phyloP scores from a whole-genome alignment of 1,284 basidiomycete genomes.

The Singerocomus inundabilis region DNA sequence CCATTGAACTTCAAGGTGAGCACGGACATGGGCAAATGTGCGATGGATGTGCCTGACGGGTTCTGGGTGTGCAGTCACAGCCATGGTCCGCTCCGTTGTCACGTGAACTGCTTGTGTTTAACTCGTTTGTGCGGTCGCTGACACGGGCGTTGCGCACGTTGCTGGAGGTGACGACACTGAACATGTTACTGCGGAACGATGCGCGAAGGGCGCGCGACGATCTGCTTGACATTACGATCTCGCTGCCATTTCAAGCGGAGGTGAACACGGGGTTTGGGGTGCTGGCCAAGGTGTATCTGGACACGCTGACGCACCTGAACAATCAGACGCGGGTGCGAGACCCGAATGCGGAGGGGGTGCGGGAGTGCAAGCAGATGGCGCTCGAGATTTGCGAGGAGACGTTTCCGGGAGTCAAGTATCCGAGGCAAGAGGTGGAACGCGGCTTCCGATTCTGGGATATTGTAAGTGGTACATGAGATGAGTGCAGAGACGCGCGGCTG shows the following conservation, averaged over 20 bases:
- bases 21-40: background rate
- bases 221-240: conserved; percentile 87
- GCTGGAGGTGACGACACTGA: conserved; percentile 87
- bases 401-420: conserved; percentile 88
- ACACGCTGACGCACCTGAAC: conserved; percentile 87
- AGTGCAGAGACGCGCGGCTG: conserved; percentile 19
- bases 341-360: conserved; percentile 73
- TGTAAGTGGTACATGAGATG: conserved; percentile 52
- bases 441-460: conserved; percentile 99
- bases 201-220: conserved; percentile 87
- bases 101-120: conserved; percentile 96
- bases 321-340: conserved; percentile 73
- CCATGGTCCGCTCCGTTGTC: conserved; percentile 95
- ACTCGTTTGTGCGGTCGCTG: conserved; percentile 91
- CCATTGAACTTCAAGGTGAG: conserved; percentile 90
- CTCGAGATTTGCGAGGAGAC: conserved; percentile 91
- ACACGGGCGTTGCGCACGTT: conserved; percentile 88
- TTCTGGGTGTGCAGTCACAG: conserved; percentile 51
- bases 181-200: conserved; percentile 89
- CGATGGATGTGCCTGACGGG: conserved; percentile 9
- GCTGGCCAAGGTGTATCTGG: conserved; percentile 93
- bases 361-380: conserved; percentile 83
- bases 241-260: conserved; percentile 91
- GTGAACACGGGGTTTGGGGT: conserved; percentile 98
- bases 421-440: conserved; percentile 86